Conservation (phyloP, 192 early-diverging fungal genomes). For the Paraglomus occultum region DNA sequence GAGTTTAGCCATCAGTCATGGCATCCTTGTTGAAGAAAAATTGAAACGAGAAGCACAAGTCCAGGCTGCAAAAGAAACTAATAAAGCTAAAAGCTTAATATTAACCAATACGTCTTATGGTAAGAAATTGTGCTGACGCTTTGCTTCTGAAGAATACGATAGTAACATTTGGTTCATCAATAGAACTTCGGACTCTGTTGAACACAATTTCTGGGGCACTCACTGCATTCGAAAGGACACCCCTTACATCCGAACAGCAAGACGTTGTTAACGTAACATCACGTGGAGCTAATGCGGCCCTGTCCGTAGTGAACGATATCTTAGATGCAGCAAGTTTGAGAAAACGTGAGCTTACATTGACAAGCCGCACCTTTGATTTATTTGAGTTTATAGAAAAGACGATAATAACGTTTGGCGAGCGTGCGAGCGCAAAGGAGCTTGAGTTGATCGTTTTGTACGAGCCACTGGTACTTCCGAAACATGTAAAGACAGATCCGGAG, state of each 20-base stretch:
- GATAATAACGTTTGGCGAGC: slow-evolving; percentile 41
- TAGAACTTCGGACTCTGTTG: slow-evolving; percentile 33
- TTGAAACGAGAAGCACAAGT: slow-evolving; percentile 41
- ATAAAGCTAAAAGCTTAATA: slow-evolving; percentile 43
- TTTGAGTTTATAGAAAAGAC: slow-evolving; percentile 41
- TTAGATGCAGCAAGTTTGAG: slow-evolving; percentile 41
- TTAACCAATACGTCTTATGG: slow-evolving; percentile 42
- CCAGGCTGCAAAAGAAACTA: slow-evolving; percentile 40
- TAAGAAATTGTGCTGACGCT: slow-evolving; percentile 8
- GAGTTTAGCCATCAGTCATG: slow-evolving; percentile 42
- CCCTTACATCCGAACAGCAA: slow-evolving; percentile 38
- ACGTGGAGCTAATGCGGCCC: slow-evolving; percentile 37
- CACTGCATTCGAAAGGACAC: slow-evolving; percentile 40
- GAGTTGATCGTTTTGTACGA: slow-evolving; percentile 46
- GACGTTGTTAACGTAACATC: slow-evolving; percentile 46
- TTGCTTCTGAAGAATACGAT: not conserved
- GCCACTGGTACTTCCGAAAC: slow-evolving; percentile 44
- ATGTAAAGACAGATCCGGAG: slow-evolving; percentile 33
- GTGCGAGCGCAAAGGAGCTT: slow-evolving; percentile 37
- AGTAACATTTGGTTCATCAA: not conserved
- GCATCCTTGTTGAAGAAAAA: slow-evolving; percentile 38
- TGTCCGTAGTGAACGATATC: slow-evolving; percentile 42
- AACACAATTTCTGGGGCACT: slow-evolving; percentile 44
- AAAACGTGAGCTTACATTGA: slow-evolving; percentile 40
- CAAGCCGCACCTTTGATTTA: slow-evolving; percentile 42